phyloP scores from a whole-genome alignment of 441 rosid genomes.

The Croton setiger region DNA sequence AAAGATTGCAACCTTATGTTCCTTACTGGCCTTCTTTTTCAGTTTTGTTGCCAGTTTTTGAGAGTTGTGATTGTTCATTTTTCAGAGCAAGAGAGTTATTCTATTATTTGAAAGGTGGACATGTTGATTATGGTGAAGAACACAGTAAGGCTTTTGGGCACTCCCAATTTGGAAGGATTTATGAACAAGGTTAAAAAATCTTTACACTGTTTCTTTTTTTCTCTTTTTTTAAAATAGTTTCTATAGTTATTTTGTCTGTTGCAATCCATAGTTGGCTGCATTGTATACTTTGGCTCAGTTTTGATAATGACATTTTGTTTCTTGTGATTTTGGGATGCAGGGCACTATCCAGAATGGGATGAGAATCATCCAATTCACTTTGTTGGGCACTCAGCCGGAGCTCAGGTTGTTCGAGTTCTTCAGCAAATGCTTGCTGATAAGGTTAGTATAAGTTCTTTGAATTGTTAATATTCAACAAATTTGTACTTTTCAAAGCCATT shows the following conservation, averaged over 20 bases:
- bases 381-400: conserved; percentile 97
- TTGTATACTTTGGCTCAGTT: not conserved
- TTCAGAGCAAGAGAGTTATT: conserved; percentile 91
- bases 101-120: conserved; percentile 89
- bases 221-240: no score
- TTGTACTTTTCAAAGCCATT: not conserved
- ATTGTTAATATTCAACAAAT: not conserved
- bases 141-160: conserved; percentile 90
- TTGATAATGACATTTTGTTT: conserved; percentile 18
- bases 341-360: conserved; percentile 90
- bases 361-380: conserved; percentile 92
- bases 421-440: conserved; percentile 98
- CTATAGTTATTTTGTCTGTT: not conserved
- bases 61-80: conserved; percentile 13
- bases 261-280: not conserved
- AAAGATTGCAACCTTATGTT: conserved; percentile 15
- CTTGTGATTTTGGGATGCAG: conserved; percentile 33
- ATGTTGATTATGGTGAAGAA: conserved; percentile 87
- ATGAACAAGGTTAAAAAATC: conserved; percentile 49
- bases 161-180: conserved; percentile 70
- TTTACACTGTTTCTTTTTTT: not conserved
- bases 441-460: conserved; percentile 37
- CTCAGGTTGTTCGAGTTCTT: conserved; percentile 86
- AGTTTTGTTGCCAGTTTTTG: not conserved
- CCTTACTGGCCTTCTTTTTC: not conserved